These are phyloP conservation scores for Hordeum pubiflorum DNA, from an alignment of 202 grass and related monocot species.

Conservation along the genomic window DNA sequence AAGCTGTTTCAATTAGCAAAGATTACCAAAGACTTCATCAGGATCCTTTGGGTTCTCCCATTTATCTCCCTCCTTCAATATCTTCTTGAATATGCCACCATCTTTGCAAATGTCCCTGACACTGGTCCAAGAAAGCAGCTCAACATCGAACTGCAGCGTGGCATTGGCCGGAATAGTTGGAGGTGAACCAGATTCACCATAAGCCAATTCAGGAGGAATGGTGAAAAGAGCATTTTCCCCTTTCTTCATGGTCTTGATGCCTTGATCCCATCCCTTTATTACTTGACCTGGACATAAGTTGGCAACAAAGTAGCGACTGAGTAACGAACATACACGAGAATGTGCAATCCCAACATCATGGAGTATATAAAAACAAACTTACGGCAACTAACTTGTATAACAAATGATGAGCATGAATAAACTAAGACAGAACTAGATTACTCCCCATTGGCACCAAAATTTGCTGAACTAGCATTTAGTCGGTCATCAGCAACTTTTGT, in stretches of 20 bases:
- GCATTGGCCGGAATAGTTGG: constrained; percentile 81
- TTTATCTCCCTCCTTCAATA: constrained; percentile 77
- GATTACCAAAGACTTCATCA: constrained; percentile 85
- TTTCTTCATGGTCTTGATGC: constrained; percentile 98
- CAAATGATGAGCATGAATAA: neutral
- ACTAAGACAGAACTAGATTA: neutral
- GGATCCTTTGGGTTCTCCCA: constrained; percentile 88
- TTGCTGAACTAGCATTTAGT: neutral
- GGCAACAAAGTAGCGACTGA: neutral
- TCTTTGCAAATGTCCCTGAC: constrained; percentile 89
- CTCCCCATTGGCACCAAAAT: neutral
- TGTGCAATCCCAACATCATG: neutral
- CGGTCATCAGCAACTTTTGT: neutral
- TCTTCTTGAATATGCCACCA: constrained; percentile 82
- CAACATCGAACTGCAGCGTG: constrained; percentile 89
- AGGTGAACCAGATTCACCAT: constrained; percentile 79
- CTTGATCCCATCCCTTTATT: constrained; percentile 94
- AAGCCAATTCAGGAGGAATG: constrained; percentile 82
- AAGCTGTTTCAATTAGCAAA: neutral
- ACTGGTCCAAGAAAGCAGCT: constrained; percentile 84
- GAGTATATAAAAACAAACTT: neutral
- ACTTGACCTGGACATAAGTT: constrained; percentile 54
- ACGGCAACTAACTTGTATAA: neutral
- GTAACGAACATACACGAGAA: neutral
- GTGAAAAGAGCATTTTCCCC: constrained; percentile 89